Base-by-base conservation (phyloP, 257 asterid species). In the Linaria vulgaris region DNA sequence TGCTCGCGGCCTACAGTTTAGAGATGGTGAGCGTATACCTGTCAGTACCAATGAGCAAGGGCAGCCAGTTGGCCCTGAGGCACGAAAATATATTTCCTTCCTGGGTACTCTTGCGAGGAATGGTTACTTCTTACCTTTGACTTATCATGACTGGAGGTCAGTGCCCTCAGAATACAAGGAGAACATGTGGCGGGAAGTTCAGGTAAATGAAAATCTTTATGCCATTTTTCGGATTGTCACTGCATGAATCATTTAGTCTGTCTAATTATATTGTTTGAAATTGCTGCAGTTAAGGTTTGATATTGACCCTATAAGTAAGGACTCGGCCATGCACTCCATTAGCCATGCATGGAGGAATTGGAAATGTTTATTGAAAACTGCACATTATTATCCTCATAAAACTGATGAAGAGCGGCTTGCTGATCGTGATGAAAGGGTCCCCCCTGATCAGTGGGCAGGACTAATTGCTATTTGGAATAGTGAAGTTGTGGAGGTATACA, bases 341-440 rank as follows among this genome's bases (percentile, higher is more conserved):
- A 25, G 75, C 57, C 67, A 44, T 25, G 73, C 67, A 59, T 70
- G 76, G 80, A 71, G 46, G 65, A 68, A 63, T 23, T 71, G 76
- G 80, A 71, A 76, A 50, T 39, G 77, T 15, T 67, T 53, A 52
- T 67, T 76, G 64, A 76, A 76, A 56, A 34, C 41, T 37, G 71
- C 67, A 31, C 80, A 51, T 63, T 71, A 70, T 54, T 34, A 41
- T 57, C 47, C 68, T 67, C 76, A 63, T 63, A 47, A 75, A 52
- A 71, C 72, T 43, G 65, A 71, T 71, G 77, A 67, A 63, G 80
- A 71, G 60, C 37, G 74, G 64, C 68, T 71, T 48, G 80, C 80
- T 66, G 74, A 70, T 71, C 63, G 74, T 50, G 74, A 76, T 51
- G 77, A 62, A 61, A 76, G 80, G 66, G 77, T 76, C 67, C 80